A percentile compares a stretch with the other conserved stretches of the same genome.
Conservation (phyloP, 2,329 filamentous ascomycete genomes). For the Trichoderma harzianum region DNA sequence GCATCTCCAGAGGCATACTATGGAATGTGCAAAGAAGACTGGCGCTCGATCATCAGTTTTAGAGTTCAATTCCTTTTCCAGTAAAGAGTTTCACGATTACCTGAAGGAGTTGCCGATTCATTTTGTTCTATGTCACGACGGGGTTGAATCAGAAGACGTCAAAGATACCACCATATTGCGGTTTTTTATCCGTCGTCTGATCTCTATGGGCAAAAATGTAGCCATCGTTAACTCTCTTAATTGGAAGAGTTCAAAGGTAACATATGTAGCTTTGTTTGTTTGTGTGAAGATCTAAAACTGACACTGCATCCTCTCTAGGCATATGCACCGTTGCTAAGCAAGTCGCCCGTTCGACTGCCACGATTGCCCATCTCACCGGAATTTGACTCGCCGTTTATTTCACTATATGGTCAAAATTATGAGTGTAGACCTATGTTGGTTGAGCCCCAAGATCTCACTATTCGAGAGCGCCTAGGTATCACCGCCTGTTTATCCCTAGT, state of each 20-base stretch:
- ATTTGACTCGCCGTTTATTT: not conserved
- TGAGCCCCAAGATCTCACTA: not conserved
- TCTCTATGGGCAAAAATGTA: conserved; percentile 39
- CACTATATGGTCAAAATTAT: not conserved
- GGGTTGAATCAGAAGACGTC: conserved; percentile 32
- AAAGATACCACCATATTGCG: conserved; percentile 3
- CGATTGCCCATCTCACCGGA: not conserved
- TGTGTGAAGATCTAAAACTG: not conserved
- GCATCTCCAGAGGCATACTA: conserved; percentile 46
- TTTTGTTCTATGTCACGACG: conserved; percentile 69
- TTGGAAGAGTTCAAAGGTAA: conserved; percentile 19
- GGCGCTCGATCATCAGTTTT: conserved; percentile 28
- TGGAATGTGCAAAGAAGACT: conserved; percentile 23
- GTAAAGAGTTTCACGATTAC: conserved; percentile 53
- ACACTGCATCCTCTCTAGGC: not conserved
- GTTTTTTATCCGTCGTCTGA: conserved; percentile 53
- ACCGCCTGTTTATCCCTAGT: not conserved
- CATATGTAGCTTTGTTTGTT: not conserved
- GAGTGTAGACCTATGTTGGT: not conserved
- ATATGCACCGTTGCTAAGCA: conserved; percentile 16
- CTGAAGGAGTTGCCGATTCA: conserved; percentile 53
- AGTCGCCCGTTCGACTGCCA: not conserved
- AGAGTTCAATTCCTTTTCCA: conserved; percentile 46
- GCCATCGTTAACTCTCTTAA: conserved; percentile 8
- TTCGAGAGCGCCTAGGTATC: conserved; percentile 12